phyloP scores from a whole-genome alignment of 306 rosid genomes.

The Begonia fuchsioides region DNA sequence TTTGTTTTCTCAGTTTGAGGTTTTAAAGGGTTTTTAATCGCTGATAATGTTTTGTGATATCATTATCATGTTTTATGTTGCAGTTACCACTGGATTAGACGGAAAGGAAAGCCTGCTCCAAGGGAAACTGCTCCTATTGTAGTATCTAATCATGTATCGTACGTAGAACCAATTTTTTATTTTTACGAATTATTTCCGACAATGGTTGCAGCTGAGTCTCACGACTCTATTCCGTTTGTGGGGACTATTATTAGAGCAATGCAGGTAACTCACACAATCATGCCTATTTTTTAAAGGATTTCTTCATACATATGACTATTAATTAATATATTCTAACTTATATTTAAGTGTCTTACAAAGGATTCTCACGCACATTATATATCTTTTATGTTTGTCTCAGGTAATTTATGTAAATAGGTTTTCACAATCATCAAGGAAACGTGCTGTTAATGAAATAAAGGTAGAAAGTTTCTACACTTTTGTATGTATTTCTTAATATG shows the following conservation, averaged over 20 bases:
- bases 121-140: conserved; percentile 77
- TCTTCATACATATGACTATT: neutral
- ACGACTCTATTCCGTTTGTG: conserved; percentile 82
- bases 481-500: neutral
- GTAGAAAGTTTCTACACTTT: conserved; percentile 48
- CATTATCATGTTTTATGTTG: neutral
- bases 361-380: neutral
- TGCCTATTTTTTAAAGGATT: neutral
- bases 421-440: conserved; percentile 65
- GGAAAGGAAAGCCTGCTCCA: conserved; percentile 89
- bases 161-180: conserved; percentile 85
- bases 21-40: too few species aligned
- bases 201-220: conserved; percentile 94
- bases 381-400: conserved; percentile 27
- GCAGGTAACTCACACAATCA: conserved; percentile 51
- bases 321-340: neutral
- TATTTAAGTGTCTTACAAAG: too few species aligned
- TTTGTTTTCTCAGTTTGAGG: too few species aligned
- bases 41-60: neutral
- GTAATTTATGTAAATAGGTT: conserved; percentile 89
- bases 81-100: conserved; percentile 94
- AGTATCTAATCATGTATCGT: conserved; percentile 93
- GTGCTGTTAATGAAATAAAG: conserved; percentile 78
- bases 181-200: conserved; percentile 86
- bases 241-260: conserved; percentile 98